A percentile compares a stretch with the other conserved stretches of the same genome.
phyloP scores from a whole-genome alignment of 208 protist species.

The Eutreptiella sp. region DNA sequence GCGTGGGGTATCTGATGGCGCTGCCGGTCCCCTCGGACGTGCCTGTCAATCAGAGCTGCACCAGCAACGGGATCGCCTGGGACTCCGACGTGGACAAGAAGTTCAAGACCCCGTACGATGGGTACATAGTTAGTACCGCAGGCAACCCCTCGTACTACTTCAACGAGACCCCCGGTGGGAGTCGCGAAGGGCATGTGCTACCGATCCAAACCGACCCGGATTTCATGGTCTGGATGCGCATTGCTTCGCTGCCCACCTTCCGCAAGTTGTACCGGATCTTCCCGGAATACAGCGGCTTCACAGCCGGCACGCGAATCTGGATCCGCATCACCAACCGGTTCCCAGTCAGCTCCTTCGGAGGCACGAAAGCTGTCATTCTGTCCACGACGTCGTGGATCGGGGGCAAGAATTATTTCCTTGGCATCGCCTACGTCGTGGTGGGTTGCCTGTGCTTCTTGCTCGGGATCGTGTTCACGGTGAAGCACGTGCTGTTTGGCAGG shows the following conservation, averaged over 20 bases:
- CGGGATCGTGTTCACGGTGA: conserved; percentile 58
- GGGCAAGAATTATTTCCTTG: conserved; percentile 87
- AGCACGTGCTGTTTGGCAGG: conserved; percentile 37
- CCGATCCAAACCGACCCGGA: conserved; percentile 85
- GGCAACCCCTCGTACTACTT: not conserved
- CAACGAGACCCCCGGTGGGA: not conserved
- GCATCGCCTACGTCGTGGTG: conserved; percentile 81
- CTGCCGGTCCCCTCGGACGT: too few relatives aligned
- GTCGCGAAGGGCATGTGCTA: conserved; percentile 66
- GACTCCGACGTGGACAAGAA: conserved; percentile 68
- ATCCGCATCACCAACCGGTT: conserved; percentile 82
- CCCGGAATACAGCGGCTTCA: conserved; percentile 66
- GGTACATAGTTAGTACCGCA: too few relatives aligned
- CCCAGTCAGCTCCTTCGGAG: conserved; percentile 74
- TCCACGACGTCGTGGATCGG: conserved; percentile 86
- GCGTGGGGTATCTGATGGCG: too few relatives aligned
- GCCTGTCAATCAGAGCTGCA: conserved; percentile 55
- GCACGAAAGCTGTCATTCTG: conserved; percentile 88
- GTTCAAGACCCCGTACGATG: conserved; percentile 56
- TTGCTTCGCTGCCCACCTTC: conserved; percentile 88
- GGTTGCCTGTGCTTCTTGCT: conserved; percentile 70
- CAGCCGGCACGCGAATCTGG: too few relatives aligned
- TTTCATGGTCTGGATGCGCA: conserved; percentile 96
- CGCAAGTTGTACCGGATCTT: conserved; percentile 94
- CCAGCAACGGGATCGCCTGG: conserved; percentile 89